Base-by-base conservation (phyloP, 1,284 basidiomycete genomes). In the Omphalotus olearius region DNA sequence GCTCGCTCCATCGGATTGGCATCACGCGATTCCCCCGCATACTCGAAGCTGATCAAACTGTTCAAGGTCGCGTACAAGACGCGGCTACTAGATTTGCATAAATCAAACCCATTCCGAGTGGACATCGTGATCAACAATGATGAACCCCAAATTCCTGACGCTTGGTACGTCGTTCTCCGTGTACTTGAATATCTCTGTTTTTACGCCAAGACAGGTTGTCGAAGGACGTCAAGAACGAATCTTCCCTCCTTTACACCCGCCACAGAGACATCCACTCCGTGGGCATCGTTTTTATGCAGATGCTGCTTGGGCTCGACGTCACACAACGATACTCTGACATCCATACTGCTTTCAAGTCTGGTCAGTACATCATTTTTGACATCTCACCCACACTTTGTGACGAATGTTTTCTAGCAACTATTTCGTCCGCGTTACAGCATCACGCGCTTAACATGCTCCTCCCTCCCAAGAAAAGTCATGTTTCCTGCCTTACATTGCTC, bases 251-350 rank as follows among this genome's bases (percentile, higher is more conserved):
- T 4, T 90, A 91, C 61, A 85, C 85, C 3, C 79, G 75, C 33
- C 70, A 77, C 35, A 77, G 88, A 20, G 89, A 91, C 59, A 82
- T 91, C 14, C 87, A 90, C 61, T 73, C 77, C n/a, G 78, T 82
- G 0, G 89, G 87, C 0, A 76, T 91, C 38, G 73, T 89, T 3
- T 69, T 90, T 33, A 58, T 91, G 45, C 87, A 90, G 65, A 91
- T 91, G 88, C 65, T 91, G 10, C 64, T 86, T 20, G 88, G 89
- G 0, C 66, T 82, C 50, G 77, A 85, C 57, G 83, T 89, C 5
- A 76, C 78, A 50, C 39, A 53, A 45, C 57, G 63, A 41, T 74
- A 63, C 53, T 56, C 66, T 20, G 71, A 74, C 45, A 69, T 75
- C 1, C 69, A 71, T 7, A 66, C 68, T 43, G 80, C 78, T 13